A percentile compares a stretch with the other conserved stretches of the same genome.
phyloP scores from a whole-genome alignment of 495 filamentous ascomycete species.

The Poronia punctata region DNA sequence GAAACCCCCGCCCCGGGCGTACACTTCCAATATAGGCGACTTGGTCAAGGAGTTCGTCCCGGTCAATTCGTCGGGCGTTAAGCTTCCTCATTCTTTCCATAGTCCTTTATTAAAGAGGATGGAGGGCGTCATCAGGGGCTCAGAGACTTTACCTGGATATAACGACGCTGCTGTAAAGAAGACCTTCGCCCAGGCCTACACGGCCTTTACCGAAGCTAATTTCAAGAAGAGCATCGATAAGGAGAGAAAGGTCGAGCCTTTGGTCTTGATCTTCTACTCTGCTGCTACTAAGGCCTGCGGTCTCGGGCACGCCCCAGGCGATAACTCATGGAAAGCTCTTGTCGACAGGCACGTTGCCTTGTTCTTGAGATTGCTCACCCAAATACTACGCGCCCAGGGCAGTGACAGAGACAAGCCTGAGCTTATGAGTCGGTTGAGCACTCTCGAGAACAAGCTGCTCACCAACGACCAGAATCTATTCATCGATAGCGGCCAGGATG shows the following conservation, averaged over 20 bases:
- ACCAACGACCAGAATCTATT: conserved; percentile 89
- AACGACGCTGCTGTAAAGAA: conserved; percentile 81
- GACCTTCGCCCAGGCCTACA: conserved; percentile 80
- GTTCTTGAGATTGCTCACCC: conserved; percentile 80
- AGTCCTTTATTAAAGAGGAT: conserved; percentile 70
- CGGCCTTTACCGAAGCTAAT: conserved; percentile 63
- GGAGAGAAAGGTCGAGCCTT: conserved; percentile 85
- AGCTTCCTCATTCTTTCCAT: conserved; percentile 48
- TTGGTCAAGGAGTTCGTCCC: conserved; percentile 51
- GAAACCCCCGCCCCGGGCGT: conserved; percentile 52
- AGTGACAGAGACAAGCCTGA: conserved; percentile 71
- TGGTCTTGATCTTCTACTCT: conserved; percentile 82
- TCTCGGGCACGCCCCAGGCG: conserved; percentile 72
- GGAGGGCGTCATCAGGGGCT: conserved; percentile 72
- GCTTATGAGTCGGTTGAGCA: conserved; percentile 66
- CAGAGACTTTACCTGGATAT: conserved; percentile 63
- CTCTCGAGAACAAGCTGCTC: conserved; percentile 86
- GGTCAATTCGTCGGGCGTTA: conserved; percentile 33
- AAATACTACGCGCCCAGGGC: conserved; percentile 71
- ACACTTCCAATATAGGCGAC: conserved; percentile 63
- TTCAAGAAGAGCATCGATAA: conserved; percentile 86
- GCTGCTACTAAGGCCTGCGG: conserved; percentile 70
- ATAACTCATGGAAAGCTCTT: conserved; percentile 86
- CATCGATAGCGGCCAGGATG: conserved; percentile 45
- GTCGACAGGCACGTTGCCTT: conserved; percentile 93